phyloP scores from a whole-genome alignment of 2,329 filamentous ascomycete species.

The Xylaria sp. region DNA sequence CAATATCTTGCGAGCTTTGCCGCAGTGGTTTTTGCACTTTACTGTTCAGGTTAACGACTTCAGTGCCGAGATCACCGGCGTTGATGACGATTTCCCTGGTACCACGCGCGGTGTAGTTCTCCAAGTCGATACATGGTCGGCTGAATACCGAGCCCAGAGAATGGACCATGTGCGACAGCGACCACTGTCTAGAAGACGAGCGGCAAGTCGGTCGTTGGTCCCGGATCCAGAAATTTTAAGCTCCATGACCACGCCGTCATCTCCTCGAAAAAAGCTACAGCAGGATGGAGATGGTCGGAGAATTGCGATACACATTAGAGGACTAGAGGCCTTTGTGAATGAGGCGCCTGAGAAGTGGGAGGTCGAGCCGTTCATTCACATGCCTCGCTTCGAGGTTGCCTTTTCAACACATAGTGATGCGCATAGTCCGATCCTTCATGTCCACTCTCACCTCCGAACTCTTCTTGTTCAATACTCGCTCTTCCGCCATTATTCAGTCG shows the following conservation, averaged over 20 bases:
- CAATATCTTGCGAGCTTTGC: slow-evolving; percentile 81
- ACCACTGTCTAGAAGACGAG: slow-evolving; percentile 71
- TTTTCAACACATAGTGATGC: slow-evolving; percentile 86
- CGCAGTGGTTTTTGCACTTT: slow-evolving; percentile 84
- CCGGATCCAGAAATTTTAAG: slow-evolving; percentile 73
- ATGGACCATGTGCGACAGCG: slow-evolving; percentile 70
- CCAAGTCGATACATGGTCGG: slow-evolving; percentile 86
- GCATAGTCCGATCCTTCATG: slow-evolving; percentile 86
- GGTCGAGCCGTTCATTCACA: slow-evolving; percentile 82
- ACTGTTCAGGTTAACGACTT: slow-evolving; percentile 89
- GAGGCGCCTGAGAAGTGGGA: slow-evolving; percentile 88
- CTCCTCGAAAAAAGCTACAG: slow-evolving; percentile 64
- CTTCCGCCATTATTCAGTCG: slow-evolving; percentile 90
- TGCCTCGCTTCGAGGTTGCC: slow-evolving; percentile 88
- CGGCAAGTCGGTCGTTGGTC: slow-evolving; percentile 76
- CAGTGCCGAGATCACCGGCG: slow-evolving; percentile 87
- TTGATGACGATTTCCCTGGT: slow-evolving; percentile 84
- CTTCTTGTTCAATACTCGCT: slow-evolving; percentile 89
- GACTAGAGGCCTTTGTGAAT: slow-evolving; percentile 89
- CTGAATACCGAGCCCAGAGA: slow-evolving; percentile 87
- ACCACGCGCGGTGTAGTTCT: slow-evolving; percentile 84
- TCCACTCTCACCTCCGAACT: slow-evolving; percentile 83
- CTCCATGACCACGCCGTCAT: slow-evolving; percentile 60
- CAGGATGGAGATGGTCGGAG: slow-evolving; percentile 79
- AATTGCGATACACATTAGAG: slow-evolving; percentile 81